phyloP scores from a whole-genome alignment of 176 grass and related monocot genomes.

The Typha latifolia region DNA sequence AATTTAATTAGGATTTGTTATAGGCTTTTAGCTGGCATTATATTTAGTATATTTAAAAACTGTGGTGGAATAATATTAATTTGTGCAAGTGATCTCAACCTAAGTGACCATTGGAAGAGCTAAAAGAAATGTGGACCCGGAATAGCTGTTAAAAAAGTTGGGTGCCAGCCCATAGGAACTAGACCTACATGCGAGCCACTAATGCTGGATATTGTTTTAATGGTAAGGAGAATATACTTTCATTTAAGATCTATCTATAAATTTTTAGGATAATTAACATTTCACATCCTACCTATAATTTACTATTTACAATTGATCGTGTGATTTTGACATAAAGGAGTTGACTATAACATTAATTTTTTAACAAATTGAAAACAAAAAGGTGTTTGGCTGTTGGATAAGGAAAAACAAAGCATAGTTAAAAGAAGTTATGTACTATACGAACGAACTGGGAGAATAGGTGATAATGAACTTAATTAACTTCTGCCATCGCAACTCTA shows the following conservation, averaged over 20 bases:
- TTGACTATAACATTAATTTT: too few relatives aligned
- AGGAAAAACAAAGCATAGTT: too few relatives aligned
- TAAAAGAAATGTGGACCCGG: slow-evolving; percentile 21
- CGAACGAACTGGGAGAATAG: too few relatives aligned
- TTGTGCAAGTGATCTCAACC: slow-evolving; percentile 2
- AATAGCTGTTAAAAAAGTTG: slow-evolving; percentile 27
- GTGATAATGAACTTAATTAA: too few relatives aligned
- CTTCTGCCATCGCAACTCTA: too few relatives aligned
- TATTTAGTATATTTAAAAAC: neutral
- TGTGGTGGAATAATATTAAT: neutral
- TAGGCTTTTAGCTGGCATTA: neutral
- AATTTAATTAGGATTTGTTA: neutral
- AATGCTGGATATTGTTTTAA: neutral
- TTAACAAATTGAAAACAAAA: too few relatives aligned
- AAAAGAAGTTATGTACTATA: too few relatives aligned
- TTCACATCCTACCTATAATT: too few relatives aligned
- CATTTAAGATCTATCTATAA: neutral
- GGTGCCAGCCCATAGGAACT: slow-evolving; percentile 40
- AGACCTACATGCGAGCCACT: slow-evolving; percentile 14
- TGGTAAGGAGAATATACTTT: neutral
- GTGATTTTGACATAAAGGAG: too few relatives aligned
- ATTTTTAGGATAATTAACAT: too few relatives aligned
- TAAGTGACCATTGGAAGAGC: neutral
- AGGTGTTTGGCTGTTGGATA: too few relatives aligned
- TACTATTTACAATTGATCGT: too few relatives aligned